Evolutionary conservation across 78 protist species (phyloP), one percentile per base, ranked within the genome.

Genomic region (slime mould (Dictyostelium discoideum)): DNA sequence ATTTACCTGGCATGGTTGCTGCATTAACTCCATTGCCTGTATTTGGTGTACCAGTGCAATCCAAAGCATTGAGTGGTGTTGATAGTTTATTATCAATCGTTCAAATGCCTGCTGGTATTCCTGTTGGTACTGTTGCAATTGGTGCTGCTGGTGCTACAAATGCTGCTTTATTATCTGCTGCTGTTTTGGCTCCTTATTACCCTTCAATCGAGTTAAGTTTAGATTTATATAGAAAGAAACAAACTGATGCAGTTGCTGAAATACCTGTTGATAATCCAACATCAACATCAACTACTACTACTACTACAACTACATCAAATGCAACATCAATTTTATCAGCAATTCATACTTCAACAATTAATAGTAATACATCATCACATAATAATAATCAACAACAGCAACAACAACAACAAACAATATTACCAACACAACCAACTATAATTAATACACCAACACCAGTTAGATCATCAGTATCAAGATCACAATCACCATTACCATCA

Each of bases 1-100:
- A 98, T 85, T 85, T 98, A 32, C 98, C 98, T 16, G 99, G 99
- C 46, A 97, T 97, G 98, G 98, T 97, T 1, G 99, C 99, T 5
- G 98, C 98, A 8, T 5, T 98, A 40, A 98, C 99, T 5, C 96
- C 98, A 54, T 85, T 97, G n/a, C 99, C 99, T 22, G 99, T 98
- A 6, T 92, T 98, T 81, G 99, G 99, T 40, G 98, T 98, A 20
- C 99, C 99, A 54, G 96, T 96, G 4, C 96, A 89, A 76, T 79
- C 92, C 13, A 85, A 42, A 65, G 92, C 97, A 37, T 94, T 97
- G 69, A 82, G 86, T 76, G 99, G 99, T 29, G 92, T 92, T 48
- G 99, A 98, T 92, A 97, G 98, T 65, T 88, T 98, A 54, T 84
- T 93, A 79, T 97, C 98, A 14, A 98, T 98, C 78, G 92, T 77